These are phyloP conservation scores for Coprinopsis marcescibilis DNA, from an alignment of 768 basidiomycete genomes.

Conservation along the genomic window DNA sequence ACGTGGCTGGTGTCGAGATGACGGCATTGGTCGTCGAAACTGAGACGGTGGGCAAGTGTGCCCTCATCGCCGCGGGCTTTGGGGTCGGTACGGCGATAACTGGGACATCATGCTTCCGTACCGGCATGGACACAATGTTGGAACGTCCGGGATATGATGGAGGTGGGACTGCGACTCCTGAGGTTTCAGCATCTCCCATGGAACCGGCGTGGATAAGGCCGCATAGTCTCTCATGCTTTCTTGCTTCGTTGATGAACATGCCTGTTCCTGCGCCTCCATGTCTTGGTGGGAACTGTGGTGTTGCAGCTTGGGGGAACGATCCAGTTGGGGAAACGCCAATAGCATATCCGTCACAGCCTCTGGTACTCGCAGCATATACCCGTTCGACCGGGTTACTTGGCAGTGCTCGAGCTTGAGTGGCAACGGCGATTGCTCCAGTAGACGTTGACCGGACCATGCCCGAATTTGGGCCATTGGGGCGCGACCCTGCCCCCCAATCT, in stretches of 20 bases:
- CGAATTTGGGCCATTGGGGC: no score
- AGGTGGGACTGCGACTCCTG: neutral
- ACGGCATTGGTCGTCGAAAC: no score
- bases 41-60: no score
- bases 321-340: constrained; percentile 14
- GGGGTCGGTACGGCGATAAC: neutral
- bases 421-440: constrained; percentile 10
- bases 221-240: constrained; percentile 41
- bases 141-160: neutral
- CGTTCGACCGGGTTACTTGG: constrained; percentile 7
- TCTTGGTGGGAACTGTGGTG: neutral
- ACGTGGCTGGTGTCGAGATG: no score
- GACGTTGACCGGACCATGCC: constrained; percentile 8
- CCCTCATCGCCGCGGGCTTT: neutral
- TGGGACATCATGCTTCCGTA: neutral
- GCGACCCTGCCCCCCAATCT: neutral
- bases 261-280: constrained; percentile 32
- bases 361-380: constrained; percentile 5
- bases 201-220: constrained; percentile 54
- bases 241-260: constrained; percentile 54
- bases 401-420: constrained; percentile 1
- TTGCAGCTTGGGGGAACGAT: constrained; percentile 1
- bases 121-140: neutral
- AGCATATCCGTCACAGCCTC: constrained; percentile 6
- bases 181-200: neutral